These are phyloP conservation scores for Urochloa ruziziensis DNA, from an alignment of 176 grass and related monocot genomes.

Conservation along the genomic window DNA sequence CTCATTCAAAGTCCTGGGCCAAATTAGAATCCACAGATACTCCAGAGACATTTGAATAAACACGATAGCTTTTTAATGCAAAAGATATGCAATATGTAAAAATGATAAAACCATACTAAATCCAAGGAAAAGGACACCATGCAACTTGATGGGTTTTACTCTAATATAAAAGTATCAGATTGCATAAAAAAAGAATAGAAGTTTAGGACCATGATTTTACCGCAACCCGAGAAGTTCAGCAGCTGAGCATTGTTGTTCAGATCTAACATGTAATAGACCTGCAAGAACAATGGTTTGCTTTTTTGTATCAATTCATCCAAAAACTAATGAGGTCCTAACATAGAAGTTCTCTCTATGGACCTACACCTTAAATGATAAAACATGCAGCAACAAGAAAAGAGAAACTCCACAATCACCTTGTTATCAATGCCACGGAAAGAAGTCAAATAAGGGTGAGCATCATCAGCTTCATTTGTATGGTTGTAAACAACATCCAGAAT, in stretches of 20 bases:
- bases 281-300: constrained; percentile 31
- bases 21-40: not conserved
- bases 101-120: not conserved
- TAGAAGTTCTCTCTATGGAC: not conserved
- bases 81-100: not conserved
- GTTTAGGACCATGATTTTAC: constrained; percentile 49
- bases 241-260: constrained; percentile 55
- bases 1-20: constrained; percentile 15
- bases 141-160: not conserved
- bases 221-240: constrained; percentile 91
- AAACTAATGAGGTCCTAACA: too few species aligned
- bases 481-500: constrained; percentile 99
- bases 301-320: not conserved
- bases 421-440: constrained; percentile 98
- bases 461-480: constrained; percentile 96
- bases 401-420: constrained; percentile 49
- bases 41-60: not conserved
- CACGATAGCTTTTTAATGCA: not conserved
- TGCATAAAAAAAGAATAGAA: constrained; percentile 6
- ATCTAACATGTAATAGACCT: constrained; percentile 99
- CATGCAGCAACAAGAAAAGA: constrained; percentile 12
- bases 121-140: not conserved
- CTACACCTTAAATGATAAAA: not conserved
- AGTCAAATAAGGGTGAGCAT: constrained; percentile 74
- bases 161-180: not conserved